Evolutionary conservation across 1,139 yeast species (phyloP).

Genomic region (Geotrichum candidum): DNA sequence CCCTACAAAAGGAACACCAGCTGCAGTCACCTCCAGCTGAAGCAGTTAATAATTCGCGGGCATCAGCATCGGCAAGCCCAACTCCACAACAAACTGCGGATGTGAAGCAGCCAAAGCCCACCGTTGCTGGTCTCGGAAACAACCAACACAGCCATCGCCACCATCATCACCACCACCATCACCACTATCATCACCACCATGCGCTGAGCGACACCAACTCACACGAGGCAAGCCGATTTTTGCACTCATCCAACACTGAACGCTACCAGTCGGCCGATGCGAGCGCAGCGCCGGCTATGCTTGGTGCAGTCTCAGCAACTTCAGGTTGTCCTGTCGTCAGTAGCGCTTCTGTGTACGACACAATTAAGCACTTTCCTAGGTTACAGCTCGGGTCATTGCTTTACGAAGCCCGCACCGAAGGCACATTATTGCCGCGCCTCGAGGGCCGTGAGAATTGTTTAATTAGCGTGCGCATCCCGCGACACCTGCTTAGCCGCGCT

Average conservation of each 20-base stretch:
- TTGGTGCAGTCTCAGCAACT: conserved; percentile 7
- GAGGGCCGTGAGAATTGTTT: conserved; percentile 53
- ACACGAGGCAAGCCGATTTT: neutral
- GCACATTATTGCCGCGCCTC: conserved; percentile 32
- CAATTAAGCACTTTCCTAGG: conserved; percentile 44
- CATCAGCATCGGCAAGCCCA: conserved; percentile 23
- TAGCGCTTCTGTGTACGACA: conserved; percentile 43
- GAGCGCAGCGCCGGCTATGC: neutral
- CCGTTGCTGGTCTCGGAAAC: neutral
- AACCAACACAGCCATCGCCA: conserved; percentile 15
- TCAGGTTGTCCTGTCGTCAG: conserved; percentile 30
- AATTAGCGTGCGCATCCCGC: conserved; percentile 60
- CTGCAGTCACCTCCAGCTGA: conserved; percentile 31
- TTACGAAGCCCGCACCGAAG: conserved; percentile 45
- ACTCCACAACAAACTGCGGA: too few species aligned
- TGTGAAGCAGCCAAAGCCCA: conserved; percentile 15
- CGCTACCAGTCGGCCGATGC: neutral
- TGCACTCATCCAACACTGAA: neutral
- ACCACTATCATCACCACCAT: conserved; percentile 17
- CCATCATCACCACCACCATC: conserved; percentile 12
- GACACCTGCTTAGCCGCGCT: conserved; percentile 27
- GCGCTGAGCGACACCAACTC: neutral
- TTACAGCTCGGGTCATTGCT: conserved; percentile 55
- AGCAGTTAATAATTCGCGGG: conserved; percentile 23
- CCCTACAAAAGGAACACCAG: neutral